A percentile compares a stretch with the other conserved stretches of the same genome.
Evolutionary conservation across 2,329 filamentous ascomycete genomes (phyloP).

Genomic region (Emericellopsis atlantica): DNA sequence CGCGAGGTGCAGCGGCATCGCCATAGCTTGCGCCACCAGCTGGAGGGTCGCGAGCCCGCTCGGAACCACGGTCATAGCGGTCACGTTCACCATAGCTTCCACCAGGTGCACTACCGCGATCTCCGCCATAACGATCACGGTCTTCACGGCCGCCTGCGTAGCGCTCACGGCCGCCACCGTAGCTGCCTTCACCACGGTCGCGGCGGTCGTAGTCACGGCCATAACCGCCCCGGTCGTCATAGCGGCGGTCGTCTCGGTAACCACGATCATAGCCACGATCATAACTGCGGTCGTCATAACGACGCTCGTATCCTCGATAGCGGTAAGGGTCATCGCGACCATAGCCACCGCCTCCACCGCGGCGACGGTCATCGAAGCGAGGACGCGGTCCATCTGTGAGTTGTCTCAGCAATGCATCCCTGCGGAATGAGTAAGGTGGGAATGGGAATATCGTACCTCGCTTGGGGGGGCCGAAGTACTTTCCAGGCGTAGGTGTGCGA

Average conservation of each 20-base stretch:
- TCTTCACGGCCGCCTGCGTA: slow-evolving; percentile 30
- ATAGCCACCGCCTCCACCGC: slow-evolving; percentile 36
- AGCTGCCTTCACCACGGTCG: slow-evolving; percentile 18
- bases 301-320: slow-evolving; percentile 36
- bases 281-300: slow-evolving; percentile 42
- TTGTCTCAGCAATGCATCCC: slow-evolving; percentile 12
- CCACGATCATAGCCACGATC: slow-evolving; percentile 22
- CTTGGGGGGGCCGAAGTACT: slow-evolving; percentile 98
- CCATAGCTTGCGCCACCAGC: slow-evolving; percentile 23
- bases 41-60: slow-evolving; percentile 24
- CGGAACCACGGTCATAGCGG: slow-evolving; percentile 30
- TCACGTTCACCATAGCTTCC: slow-evolving; percentile 33
- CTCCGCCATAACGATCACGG: slow-evolving; percentile 26
- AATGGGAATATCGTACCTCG: slow-evolving; percentile 52
- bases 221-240: slow-evolving; percentile 25
- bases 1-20: slow-evolving; percentile 24
- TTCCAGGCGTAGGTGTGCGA: slow-evolving; percentile 91
- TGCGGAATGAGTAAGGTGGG: background rate
- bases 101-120: slow-evolving; percentile 18
- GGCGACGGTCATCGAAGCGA: slow-evolving; percentile 49
- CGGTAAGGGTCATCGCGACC: slow-evolving; percentile 46
- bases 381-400: slow-evolving; percentile 13
- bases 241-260: slow-evolving; percentile 25
- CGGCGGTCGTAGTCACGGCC: slow-evolving; percentile 40
- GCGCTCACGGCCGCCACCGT: slow-evolving; percentile 20